Percentiles rank a stretch among this genome's conserved stretches.
Evolutionary conservation across 2,329 filamentous ascomycete genomes (phyloP).

Genomic region (Cordyceps fumosorosea): DNA sequence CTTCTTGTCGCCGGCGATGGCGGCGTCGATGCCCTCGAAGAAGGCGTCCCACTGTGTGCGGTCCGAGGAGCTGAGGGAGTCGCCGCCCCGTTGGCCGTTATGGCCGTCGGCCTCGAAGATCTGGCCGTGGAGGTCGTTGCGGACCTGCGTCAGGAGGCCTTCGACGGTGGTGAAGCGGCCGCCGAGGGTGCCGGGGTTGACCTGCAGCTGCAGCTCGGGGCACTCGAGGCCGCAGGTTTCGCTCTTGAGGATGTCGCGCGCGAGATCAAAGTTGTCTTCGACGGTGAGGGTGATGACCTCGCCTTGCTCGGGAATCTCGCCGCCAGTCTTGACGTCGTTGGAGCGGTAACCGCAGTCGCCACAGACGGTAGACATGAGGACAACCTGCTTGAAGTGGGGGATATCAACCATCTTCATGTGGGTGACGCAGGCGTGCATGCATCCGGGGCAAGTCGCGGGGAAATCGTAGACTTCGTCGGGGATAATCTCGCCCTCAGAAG

Average conservation of each 20-base stretch:
- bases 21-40: slow-evolving; percentile 68
- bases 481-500: slow-evolving; percentile 68
- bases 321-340: slow-evolving; percentile 97
- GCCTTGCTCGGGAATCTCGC: slow-evolving; percentile 80
- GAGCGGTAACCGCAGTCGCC: slow-evolving; percentile 88
- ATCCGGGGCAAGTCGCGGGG: slow-evolving; percentile 86
- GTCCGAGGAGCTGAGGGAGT: slow-evolving; percentile 63
- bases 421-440: slow-evolving; percentile 76
- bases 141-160: slow-evolving; percentile 85
- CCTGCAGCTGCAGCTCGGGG: slow-evolving; percentile 77
- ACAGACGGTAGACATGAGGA: slow-evolving; percentile 91
- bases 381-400: slow-evolving; percentile 94
- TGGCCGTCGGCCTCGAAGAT: slow-evolving; percentile 72
- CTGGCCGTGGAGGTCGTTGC: slow-evolving; percentile 78
- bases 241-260: slow-evolving; percentile 90
- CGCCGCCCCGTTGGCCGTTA: slow-evolving; percentile 75
- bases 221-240: slow-evolving; percentile 85
- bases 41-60: slow-evolving; percentile 73
- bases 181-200: slow-evolving; percentile 89
- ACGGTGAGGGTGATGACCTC: slow-evolving; percentile 76
- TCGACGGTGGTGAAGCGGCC: slow-evolving; percentile 97
- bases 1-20: slow-evolving; percentile 71
- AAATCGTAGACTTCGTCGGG: slow-evolving; percentile 92
- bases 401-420: slow-evolving; percentile 99
- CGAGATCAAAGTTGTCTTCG: slow-evolving; percentile 63